phyloP scores from a whole-genome alignment of 768 basidiomycete species.

The Pulveroboletus sp. region DNA sequence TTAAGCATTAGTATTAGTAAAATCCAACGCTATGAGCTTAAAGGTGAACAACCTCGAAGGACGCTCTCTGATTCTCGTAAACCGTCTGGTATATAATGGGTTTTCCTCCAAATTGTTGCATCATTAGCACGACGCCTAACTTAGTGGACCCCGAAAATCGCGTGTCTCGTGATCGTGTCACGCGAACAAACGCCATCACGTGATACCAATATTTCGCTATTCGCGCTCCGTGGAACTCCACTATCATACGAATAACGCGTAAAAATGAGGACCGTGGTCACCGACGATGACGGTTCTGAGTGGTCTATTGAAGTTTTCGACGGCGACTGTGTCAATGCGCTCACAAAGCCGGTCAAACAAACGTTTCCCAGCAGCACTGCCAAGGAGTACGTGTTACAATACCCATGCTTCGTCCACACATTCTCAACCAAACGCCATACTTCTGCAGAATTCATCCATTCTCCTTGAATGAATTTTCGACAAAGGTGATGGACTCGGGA shows the following conservation, averaged over 20 bases:
- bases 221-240: neutral
- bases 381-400: conserved; percentile 15
- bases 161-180: neutral
- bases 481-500: neutral
- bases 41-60: too few relatives aligned
- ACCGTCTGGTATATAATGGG: too few relatives aligned
- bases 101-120: too few relatives aligned
- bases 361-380: neutral
- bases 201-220: conserved; percentile 6
- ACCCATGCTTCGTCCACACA: conserved; percentile 10
- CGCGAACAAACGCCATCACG: conserved; percentile 13
- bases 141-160: too few relatives aligned
- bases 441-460: conserved; percentile 19
- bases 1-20: too few relatives aligned
- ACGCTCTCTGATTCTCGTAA: too few relatives aligned
- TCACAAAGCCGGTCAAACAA: conserved; percentile 21
- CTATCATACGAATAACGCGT: neutral
- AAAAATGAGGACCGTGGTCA: conserved; percentile 13
- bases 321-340: conserved; percentile 10
- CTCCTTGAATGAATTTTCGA: conserved; percentile 14
- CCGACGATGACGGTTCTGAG: conserved; percentile 22
- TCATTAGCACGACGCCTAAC: too few relatives aligned
- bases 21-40: too few relatives aligned
- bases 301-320: conserved; percentile 33
- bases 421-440: conserved; percentile 4